These are phyloP conservation scores for Podaxis rugospora DNA, from an alignment of 768 basidiomycete genomes.

Conservation along the genomic window DNA sequence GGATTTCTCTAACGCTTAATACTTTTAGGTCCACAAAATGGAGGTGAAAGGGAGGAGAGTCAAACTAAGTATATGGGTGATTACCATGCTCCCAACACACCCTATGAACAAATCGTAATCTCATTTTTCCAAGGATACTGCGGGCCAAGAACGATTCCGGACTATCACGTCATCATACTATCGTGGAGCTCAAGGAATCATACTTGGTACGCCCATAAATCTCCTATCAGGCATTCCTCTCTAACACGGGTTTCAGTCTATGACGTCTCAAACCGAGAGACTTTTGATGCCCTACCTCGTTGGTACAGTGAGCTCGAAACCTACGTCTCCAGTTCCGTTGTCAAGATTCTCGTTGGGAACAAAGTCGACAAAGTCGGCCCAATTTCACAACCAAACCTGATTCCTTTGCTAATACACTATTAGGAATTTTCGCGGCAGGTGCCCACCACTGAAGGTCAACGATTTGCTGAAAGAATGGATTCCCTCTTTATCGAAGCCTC, in stretches of 20 bases:
- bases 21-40: constrained; percentile 78
- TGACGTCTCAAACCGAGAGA: constrained; percentile 89
- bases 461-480: constrained; percentile 78
- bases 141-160: constrained; percentile 94
- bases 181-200: constrained; percentile 80
- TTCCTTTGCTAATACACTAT: background rate
- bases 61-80: constrained; percentile 95
- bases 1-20: background rate
- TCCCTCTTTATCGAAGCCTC: constrained; percentile 89
- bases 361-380: constrained; percentile 76
- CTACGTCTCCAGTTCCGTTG: constrained; percentile 80
- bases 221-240: background rate
- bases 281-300: constrained; percentile 89
- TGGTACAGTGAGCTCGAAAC: constrained; percentile 95
- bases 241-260: constrained; percentile 57
- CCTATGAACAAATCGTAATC: background rate
- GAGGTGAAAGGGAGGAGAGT: constrained; percentile 77
- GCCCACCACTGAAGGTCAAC: constrained; percentile 66
- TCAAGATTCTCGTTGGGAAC: constrained; percentile 93
- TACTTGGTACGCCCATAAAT: constrained; percentile 47
- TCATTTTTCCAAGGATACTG: constrained; percentile 66
- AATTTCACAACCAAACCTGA: background rate
- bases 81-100: constrained; percentile 17
- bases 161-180: constrained; percentile 97
- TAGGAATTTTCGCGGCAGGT: constrained; percentile 93